These are phyloP conservation scores for Ustulina deusta DNA, from an alignment of 2,329 filamentous ascomycete genomes.

Conservation along the genomic window DNA sequence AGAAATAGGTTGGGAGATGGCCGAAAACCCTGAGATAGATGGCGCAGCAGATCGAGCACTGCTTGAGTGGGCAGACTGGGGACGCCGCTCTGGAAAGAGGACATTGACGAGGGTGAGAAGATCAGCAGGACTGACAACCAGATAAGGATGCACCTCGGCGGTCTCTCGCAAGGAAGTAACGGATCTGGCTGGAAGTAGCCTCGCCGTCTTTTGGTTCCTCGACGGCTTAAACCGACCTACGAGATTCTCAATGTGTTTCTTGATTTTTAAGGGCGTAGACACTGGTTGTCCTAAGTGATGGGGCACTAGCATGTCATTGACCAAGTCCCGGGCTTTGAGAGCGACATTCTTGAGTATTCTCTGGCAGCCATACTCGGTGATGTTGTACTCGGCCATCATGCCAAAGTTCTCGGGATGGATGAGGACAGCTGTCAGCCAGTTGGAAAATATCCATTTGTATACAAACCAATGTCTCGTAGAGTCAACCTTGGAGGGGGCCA, in stretches of 20 bases:
- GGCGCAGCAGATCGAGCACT: conserved; percentile 74
- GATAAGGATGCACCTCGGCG: conserved; percentile 81
- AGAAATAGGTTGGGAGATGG: conserved; percentile 74
- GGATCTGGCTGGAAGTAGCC: conserved; percentile 76
- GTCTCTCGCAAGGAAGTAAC: conserved; percentile 80
- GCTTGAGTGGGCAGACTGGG: conserved; percentile 71
- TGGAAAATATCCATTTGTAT: conserved; percentile 91
- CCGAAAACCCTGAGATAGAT: conserved; percentile 76
- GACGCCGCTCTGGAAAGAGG: conserved; percentile 81
- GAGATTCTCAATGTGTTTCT: conserved; percentile 78
- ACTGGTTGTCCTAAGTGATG: conserved; percentile 66
- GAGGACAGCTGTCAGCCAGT: conserved; percentile 84
- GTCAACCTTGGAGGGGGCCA: conserved; percentile 67
- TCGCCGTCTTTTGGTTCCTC: conserved; percentile 63
- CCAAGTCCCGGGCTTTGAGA: conserved; percentile 80
- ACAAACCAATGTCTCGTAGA: conserved; percentile 86
- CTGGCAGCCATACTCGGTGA: conserved; percentile 89
- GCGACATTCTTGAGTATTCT: conserved; percentile 84
- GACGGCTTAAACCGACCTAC: conserved; percentile 71
- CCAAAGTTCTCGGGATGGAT: conserved; percentile 87
- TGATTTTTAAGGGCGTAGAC: conserved; percentile 72
- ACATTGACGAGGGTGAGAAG: conserved; percentile 83
- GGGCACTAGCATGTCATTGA: conserved; percentile 76
- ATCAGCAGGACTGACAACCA: conserved; percentile 84
- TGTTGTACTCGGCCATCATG: conserved; percentile 89